These are phyloP conservation scores for Thalassiosira hispida DNA, from an alignment of 352 stramenopile genomes.

Conservation along the genomic window DNA sequence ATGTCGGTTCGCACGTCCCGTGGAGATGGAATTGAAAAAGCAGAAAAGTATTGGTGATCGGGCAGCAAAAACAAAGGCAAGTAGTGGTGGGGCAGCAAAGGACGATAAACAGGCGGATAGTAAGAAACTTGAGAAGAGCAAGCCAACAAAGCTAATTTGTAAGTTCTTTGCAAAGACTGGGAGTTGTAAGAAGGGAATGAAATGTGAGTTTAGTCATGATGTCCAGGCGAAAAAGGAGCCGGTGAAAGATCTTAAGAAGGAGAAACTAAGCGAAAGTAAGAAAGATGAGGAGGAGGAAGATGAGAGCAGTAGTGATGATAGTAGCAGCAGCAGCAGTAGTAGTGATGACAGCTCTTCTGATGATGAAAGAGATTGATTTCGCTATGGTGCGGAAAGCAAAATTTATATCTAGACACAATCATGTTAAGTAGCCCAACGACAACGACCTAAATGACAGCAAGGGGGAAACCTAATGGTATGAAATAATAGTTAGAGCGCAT, in stretches of 20 bases:
- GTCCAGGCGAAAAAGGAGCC: constrained; percentile 18
- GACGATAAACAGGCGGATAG: constrained; percentile 6
- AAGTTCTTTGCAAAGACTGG: constrained; percentile 63
- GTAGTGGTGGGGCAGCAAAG: constrained; percentile 4
- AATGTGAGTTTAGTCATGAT: constrained; percentile 65
- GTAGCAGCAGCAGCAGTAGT: not conserved
- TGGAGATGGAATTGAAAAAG: constrained; percentile 62
- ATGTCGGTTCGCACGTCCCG: constrained; percentile 70
- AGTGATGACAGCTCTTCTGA: constrained; percentile 13
- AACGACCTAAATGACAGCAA: no score
- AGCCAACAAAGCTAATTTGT: constrained; percentile 32
- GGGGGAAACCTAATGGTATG: no score
- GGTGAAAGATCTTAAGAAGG: not conserved
- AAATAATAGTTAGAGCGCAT: no score
- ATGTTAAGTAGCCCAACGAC: no score
- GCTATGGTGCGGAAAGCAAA: not conserved
- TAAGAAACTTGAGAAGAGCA: constrained; percentile 6
- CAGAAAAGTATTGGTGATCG: constrained; percentile 28
- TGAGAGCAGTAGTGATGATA: constrained; percentile 9
- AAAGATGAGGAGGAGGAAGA: constrained; percentile 19
- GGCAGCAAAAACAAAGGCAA: not conserved
- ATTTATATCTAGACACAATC: no score
- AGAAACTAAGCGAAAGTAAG: constrained; percentile 6
- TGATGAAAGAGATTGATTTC: constrained; percentile 12
- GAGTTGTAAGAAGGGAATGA: constrained; percentile 60